Base-by-base conservation (phyloP, 2,329 filamentous ascomycete genomes). In the Trichoderma koningii region DNA sequence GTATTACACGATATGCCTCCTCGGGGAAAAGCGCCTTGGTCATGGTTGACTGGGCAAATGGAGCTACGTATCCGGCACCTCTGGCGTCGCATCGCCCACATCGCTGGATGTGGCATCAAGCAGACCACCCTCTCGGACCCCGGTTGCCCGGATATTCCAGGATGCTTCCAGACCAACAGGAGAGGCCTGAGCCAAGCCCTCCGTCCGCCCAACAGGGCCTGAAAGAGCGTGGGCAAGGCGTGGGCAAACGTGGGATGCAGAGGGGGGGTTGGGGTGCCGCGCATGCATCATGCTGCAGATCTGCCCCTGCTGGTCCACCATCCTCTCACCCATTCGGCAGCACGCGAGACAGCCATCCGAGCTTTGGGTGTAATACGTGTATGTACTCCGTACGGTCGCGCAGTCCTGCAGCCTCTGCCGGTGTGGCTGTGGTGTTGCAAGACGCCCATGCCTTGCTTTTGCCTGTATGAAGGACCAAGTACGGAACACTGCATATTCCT, bases 241-340 rank as follows among this genome's bases (percentile, higher is more conserved):
- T 65, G 55, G 63, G 53, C 55, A 55, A 59, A 19, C 63, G 63
- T 65, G 63, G 63, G 63, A 60, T 50, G 55, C 41, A 52, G 57
- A 62, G 63, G 63, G 63, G 63, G 64, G 56, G 23, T 55, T 51
- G 23, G 42, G 64, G 64, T 48, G 51, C 56, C 62, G 55, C 64
- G 26, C 44, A 62, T 65, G 64, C 64, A 65, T 34, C 55, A 62
- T 55, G 45, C 63, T 62, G 64, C 64, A 65, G 64, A 65, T 65
- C 64, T 64, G 19, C 61, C 56, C 61, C 61, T 64, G 61, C 45
- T 64, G 61, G 52, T 38, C 52, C n/a, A n/a, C 19, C 47, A 61
- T 48, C 28, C 12, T 3, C 17, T 34, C 45, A 45, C 47, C 55
- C 34, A 47, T 51, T n/a, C 38, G 48, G 57, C 57, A 60, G 56